Evolutionary conservation across 306 rosid genomes (phyloP).

Genomic region (Medicago truncatula): MtrunA17r5.0-ANR NC_053049.1:35660501-35661000

Average conservation of each 20-base stretch:
- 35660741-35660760: conserved; percentile 94
- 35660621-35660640: conserved; percentile 58
- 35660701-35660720: conserved; percentile 81
- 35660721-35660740: conserved; percentile 74
- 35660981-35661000: conserved; percentile 3
- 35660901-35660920: conserved; percentile 68
- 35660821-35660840: conserved; percentile 70
- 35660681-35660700: conserved; percentile 73
- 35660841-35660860: conserved; percentile 69
- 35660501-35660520: conserved; percentile 97
- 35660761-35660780: conserved; percentile 94
- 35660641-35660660: conserved; percentile 43
- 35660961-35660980: conserved; percentile 10
- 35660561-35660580: conserved; percentile 76
- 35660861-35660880: conserved; percentile 66
- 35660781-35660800: conserved; percentile 67
- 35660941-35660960: not conserved
- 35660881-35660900: conserved; percentile 69
- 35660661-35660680: conserved; percentile 81
- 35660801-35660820: conserved; percentile 76
- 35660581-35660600: conserved; percentile 53
- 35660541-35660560: conserved; percentile 76
- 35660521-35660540: conserved; percentile 77
- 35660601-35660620: conserved; percentile 67
- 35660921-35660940: not conserved